Evolutionary conservation across 768 basidiomycete species (phyloP), one percentile per base, ranked within the genome.

Genomic region (Collybiopsis confluens): DNA sequence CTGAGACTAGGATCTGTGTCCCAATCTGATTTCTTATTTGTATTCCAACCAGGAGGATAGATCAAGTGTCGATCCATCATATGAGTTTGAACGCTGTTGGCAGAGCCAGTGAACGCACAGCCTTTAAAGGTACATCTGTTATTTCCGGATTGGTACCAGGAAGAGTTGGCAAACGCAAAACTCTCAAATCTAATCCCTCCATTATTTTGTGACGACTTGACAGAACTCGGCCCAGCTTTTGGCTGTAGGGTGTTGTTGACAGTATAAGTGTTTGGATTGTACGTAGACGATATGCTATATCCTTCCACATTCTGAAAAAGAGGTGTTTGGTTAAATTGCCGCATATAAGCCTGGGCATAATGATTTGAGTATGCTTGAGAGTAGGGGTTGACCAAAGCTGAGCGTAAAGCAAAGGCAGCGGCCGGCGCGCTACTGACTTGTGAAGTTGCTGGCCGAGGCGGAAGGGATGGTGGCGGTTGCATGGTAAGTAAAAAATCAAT

Each of bases 21-120:
- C 89, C 90, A 91, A 27, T 86, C 86, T 33, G 66, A 53, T 62
- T 73, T 79, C 52, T 77, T 75, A 57, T 75, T 77, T 58, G 78
- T 74, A 26, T 85, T 73, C 84, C 86, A 90, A 20, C 83, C 85
- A 41, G 80, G 77, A 21, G 92, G 91, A 58, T 82, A 91, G 44
- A 92, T 82, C 40, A 93, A 75, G 66, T 93, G 91, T n/a, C 90
- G 77, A 60, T 92, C 91, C 90, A 92, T 92, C 83, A 83, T 86
- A 62, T 94, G 92, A 26, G 73, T 75, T 65, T 92, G 86, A 15
- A 92, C 80, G 23, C 81, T 71, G 64, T 89, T 88, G 37, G 73
- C 70, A 3, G 89, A 85, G 30, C 88, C 90, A 36, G 71, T 71
- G 61, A 90, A 94, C 5, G 65, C 60, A 64, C 91, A 94, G n/a